Percentiles rank a stretch among this genome's conserved stretches.
Conservation (phyloP, 2,329 filamentous ascomycete genomes). For the Ascomycota sp. region DNA sequence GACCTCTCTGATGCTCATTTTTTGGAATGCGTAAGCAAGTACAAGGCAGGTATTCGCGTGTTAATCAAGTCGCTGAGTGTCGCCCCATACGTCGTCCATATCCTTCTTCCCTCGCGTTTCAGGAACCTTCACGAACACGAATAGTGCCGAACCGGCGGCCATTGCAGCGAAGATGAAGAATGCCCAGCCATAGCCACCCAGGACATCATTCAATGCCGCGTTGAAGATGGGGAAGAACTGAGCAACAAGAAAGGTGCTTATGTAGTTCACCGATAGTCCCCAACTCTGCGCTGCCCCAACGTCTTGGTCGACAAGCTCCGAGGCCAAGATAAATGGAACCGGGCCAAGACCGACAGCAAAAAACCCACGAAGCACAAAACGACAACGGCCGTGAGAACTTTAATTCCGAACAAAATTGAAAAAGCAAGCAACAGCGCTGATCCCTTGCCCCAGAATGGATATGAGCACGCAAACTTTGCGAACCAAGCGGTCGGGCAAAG, state of each 20-base stretch:
- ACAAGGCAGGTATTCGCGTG: neutral
- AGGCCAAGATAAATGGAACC: conserved; percentile 83
- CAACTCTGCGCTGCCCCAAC: conserved; percentile 84
- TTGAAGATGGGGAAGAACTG: conserved; percentile 90
- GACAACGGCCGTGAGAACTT: conserved; percentile 58
- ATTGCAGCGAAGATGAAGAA: conserved; percentile 81
- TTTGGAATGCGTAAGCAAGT: too few relatives aligned
- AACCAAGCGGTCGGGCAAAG: conserved; percentile 70
- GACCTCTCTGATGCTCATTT: too few relatives aligned
- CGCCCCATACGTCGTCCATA: conserved; percentile 80
- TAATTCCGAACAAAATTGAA: conserved; percentile 53
- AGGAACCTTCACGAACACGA: conserved; percentile 57
- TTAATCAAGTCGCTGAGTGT: conserved; percentile 32
- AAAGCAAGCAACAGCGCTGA: conserved; percentile 56
- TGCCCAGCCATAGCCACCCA: conserved; percentile 57
- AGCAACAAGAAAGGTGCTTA: conserved; percentile 77
- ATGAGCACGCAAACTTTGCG: conserved; percentile 69
- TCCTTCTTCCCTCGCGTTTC: conserved; percentile 76
- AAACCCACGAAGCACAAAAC: conserved; percentile 71
- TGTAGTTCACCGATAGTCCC: conserved; percentile 71
- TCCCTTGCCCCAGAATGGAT: conserved; percentile 70
- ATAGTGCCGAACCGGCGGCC: conserved; percentile 46
- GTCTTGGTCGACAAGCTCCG: conserved; percentile 74
- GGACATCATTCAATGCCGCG: conserved; percentile 38
- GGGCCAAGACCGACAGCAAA: conserved; percentile 85